Base-by-base conservation (phyloP, 2,329 filamentous ascomycete genomes). In the Aspergillus sp. region DNA sequence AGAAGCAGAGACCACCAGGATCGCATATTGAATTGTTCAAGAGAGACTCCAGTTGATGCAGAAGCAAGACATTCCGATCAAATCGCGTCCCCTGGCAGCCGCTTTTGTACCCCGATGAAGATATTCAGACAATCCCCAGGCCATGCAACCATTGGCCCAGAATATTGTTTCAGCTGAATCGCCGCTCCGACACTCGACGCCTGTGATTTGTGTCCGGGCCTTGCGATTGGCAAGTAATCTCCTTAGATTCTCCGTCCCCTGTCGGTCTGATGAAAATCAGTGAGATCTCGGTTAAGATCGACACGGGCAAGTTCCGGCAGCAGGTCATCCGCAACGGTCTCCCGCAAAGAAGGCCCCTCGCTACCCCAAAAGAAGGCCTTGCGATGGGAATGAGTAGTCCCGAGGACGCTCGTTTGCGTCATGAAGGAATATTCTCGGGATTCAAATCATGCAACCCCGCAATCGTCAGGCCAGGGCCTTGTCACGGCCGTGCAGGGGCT, bases 1-100 rank as follows among this genome's bases (percentile, higher is more conserved):
- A 68, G 57, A 57, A 45, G 52, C 40, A 52, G 57, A 42, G 36
- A 49, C 45, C 29, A 49, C 49, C 47, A 56, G n/a, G 47, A 47
- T 2, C 60, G 50, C 65, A 68, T 67, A 7, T 44, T 58, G 41
- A n/a, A 16, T 3, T 25, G 16, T 11, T 29, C 14, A 38, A 38
- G n/a, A 16, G 14, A 38, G 6, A 3, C 25, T 29, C 25, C 25
- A 38, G 14, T 13, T 13, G 16, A 16, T 38, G 11, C 2, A 38
- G 7, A 29, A 7, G 25, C 25, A 29, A 29, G 7, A 7, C 25
- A 29, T 10, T 29, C 25, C 7, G 25, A 29, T 29, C 25, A 29
- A 10, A n/a, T n/a, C 7, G 7, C 7, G 25, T 29, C 6, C 25
- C 5, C 11, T 7, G 25, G 16, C 34, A n/a, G 34, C 29, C 14